phyloP scores from a whole-genome alignment of 2,329 filamentous ascomycete species.

The Beauveria brongniartii region DNA sequence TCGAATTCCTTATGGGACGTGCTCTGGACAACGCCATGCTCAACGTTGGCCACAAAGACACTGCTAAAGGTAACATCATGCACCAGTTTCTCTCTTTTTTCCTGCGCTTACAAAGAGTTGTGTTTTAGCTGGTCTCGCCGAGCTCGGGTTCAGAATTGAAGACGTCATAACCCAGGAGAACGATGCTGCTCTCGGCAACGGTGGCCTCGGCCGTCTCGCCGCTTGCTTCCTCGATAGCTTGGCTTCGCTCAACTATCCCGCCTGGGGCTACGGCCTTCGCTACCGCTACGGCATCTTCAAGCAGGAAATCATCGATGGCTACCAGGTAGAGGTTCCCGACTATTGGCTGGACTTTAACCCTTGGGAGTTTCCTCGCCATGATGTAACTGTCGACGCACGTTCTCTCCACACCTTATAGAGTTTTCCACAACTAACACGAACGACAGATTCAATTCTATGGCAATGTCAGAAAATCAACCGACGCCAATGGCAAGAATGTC shows the following conservation, averaged over 20 bases:
- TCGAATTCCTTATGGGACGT: slow-evolving; percentile 96
- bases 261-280: slow-evolving; percentile 93
- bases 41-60: slow-evolving; percentile 81
- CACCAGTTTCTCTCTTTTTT: background rate
- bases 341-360: slow-evolving; percentile 99
- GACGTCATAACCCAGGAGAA: slow-evolving; percentile 93
- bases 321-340: slow-evolving; percentile 95
- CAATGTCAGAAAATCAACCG: slow-evolving; percentile 63
- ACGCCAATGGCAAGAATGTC: slow-evolving; percentile 67
- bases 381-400: slow-evolving; percentile 75
- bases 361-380: slow-evolving; percentile 95
- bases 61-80: slow-evolving; percentile 57
- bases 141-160: slow-evolving; percentile 94
- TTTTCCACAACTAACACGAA: background rate
- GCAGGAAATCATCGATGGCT: slow-evolving; percentile 96
- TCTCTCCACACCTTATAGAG: background rate
- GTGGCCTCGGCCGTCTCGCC: slow-evolving; percentile 86
- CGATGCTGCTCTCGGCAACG: slow-evolving; percentile 92
- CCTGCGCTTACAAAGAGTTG: slow-evolving; percentile 12
- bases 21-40: slow-evolving; percentile 98
- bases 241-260: slow-evolving; percentile 88
- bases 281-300: slow-evolving; percentile 99
- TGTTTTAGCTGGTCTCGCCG: slow-evolving; percentile 63
- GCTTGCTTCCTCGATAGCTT: slow-evolving; percentile 96
- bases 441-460: slow-evolving; percentile 91